Evolutionary conservation across 2,329 filamentous ascomycete species (phyloP), one percentile per base, ranked within the genome.

Genomic region (Arthrinium phaeospermum): DNA sequence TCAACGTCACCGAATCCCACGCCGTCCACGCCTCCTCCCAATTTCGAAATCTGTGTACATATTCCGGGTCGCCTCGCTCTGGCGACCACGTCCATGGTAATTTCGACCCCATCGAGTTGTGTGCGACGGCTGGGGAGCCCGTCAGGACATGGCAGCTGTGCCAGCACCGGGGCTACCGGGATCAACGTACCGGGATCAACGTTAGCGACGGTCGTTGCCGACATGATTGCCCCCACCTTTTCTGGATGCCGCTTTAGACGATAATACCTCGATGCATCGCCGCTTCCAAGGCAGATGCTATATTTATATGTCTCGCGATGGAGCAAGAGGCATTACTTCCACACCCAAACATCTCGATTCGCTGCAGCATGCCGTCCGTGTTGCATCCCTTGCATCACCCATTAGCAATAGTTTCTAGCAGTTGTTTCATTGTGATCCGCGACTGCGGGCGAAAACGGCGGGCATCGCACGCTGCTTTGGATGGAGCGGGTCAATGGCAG

Each of bases 141-240:
- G 57, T n/a, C 22, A 30, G n/a, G 57, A 22, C 30, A 41, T 61
- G 16, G 19, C 57, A 41, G 57, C 57, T 64, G 34, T 37, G n/a
- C 57, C 57, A 41, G 34, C 57, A 64, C 34, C 57, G 57, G 57
- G 34, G 57, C 57, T 64, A 64, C 57, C 57, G 57, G 57, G 57
- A 64, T 64, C 57, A 64, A n/a, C 57, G 7, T 41, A 61, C 53
- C 53, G 53, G 57, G 57, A 64, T 41, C 34, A 64, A 64, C 53
- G 27, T 37, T 61, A 61, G 57, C 22, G 57, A 41, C 34, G 34
- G 57, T 64, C 57, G 19, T 64, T 64, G 57, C 57, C 57, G 57
- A 64, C 30, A 41, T 41, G 22, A n/a, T 14, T 64, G n/a, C 57
- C 57, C 57, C 57, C 57, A 41, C 57, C n/a, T 5, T 41, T 64